Evolutionary conservation across 768 basidiomycete species (phyloP), one percentile per base, ranked within the genome.

Genomic region (Sarcomyxa edulis): DNA sequence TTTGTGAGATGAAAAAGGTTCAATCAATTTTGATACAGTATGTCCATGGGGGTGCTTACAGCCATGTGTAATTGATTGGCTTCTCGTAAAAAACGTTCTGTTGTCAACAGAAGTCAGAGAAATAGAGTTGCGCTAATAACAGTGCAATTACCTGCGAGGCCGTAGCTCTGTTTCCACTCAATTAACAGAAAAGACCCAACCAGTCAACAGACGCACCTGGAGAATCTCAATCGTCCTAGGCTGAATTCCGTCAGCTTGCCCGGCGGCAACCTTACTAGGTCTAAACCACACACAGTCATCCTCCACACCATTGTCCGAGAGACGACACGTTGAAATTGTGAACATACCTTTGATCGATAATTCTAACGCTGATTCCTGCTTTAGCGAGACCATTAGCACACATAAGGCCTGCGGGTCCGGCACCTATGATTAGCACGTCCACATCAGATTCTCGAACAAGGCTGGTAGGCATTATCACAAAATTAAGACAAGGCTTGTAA

Each of bases 51-150:
- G 26, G 8, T 7, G 62, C 76, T 43, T 54, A 86, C 85, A 37
- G 75, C 76, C 59, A 75, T 70, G 43, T 84, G 75, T 69, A 89
- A 68, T 34, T 84, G 81, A 42, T 76, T 78, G 5, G 76, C 84
- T 48, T 85, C 74, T 27, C 58, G 66, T 18, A 87, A 43, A 15
- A 89, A 50, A 3, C 73, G 68, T 12, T 85, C 78, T 0, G n/a
- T n/a, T n/a, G n/a, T n/a, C n/a, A n/a, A n/a, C n/a, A n/a, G n/a
- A n/a, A n/a, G n/a, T n/a, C n/a, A n/a, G n/a, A n/a, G n/a, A n/a
- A n/a, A n/a, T n/a, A n/a, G n/a, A n/a, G n/a, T n/a, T n/a, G n/a
- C n/a, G n/a, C n/a, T n/a, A n/a, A n/a, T n/a, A n/a, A n/a, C n/a
- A n/a, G n/a, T n/a, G n/a, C n/a, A n/a, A n/a, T n/a, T n/a, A n/a